These are phyloP conservation scores for Trametes sp. DNA, from an alignment of 1,284 basidiomycete species.

Conservation along the genomic window DNA sequence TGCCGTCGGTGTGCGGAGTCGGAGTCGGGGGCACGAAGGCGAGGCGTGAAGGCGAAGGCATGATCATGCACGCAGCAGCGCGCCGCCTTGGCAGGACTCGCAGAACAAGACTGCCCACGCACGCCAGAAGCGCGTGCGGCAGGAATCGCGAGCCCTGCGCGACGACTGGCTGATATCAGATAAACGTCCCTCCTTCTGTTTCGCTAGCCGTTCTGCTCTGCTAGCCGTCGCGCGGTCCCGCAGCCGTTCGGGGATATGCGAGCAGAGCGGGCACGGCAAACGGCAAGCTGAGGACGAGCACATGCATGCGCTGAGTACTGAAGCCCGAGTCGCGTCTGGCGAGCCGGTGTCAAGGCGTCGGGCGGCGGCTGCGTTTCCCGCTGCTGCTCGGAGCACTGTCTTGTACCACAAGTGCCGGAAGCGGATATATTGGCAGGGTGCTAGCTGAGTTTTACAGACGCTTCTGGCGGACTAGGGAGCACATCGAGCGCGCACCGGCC, in stretches of 20 bases:
- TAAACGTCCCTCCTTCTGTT: too few relatives aligned
- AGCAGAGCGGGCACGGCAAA: too few relatives aligned
- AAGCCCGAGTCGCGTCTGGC: too few relatives aligned
- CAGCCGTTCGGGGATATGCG: too few relatives aligned
- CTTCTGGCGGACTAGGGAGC: slow-evolving; percentile 10
- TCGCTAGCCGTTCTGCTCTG: too few relatives aligned
- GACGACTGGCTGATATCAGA: background rate
- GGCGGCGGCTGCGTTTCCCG: background rate
- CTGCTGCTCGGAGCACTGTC: background rate
- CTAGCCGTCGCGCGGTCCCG: too few relatives aligned
- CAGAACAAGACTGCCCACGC: background rate
- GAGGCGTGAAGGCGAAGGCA: too few relatives aligned
- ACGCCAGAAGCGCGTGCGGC: background rate
- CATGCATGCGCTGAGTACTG: background rate
- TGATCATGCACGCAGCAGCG: background rate
- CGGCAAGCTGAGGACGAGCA: background rate
- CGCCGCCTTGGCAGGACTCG: background rate
- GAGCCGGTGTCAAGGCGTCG: background rate
- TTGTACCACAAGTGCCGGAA: slow-evolving; percentile 19
- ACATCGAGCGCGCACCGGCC: slow-evolving; percentile 11
- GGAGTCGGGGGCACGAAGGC: too few relatives aligned
- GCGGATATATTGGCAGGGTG: slow-evolving; percentile 21
- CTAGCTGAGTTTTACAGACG: slow-evolving; percentile 2
- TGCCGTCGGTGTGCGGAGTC: background rate
- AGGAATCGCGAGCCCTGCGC: background rate